Conservation (phyloP, 352 stramenopile species). For the Pythium pyrilobum region DNA sequence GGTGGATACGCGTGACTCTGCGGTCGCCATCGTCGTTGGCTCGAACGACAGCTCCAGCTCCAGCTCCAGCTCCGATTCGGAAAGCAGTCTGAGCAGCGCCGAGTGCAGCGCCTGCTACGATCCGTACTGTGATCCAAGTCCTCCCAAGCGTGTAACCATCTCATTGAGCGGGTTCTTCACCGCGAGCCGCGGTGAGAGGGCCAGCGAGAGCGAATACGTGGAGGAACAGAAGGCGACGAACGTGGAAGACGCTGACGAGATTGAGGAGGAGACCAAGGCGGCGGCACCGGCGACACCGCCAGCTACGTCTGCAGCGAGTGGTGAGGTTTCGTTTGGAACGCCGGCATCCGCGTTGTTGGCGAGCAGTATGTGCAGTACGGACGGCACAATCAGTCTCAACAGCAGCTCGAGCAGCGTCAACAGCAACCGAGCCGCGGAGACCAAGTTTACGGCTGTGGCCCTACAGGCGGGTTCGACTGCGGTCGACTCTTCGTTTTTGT, state of each 20-base stretch:
- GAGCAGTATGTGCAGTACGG: not conserved
- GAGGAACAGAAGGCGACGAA: not conserved
- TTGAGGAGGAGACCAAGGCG: not conserved
- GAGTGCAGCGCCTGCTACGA: not conserved
- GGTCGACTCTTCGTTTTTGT: no score
- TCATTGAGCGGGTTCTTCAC: no score
- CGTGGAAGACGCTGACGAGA: not conserved
- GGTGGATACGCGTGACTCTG: not conserved
- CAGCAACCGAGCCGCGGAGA: not conserved
- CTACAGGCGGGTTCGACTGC: no score
- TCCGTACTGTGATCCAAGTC: constrained; percentile 2
- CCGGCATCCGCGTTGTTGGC: not conserved
- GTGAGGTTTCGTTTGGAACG: no score
- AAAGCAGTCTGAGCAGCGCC: not conserved
- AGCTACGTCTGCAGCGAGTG: no score
- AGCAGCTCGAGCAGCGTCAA: not conserved
- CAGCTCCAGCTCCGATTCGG: constrained; percentile 3
- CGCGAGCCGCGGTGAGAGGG: not conserved
- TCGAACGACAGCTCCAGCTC: not conserved
- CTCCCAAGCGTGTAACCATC: not conserved
- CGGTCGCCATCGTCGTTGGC: not conserved
- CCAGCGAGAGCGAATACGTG: not conserved
- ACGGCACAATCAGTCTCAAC: not conserved
- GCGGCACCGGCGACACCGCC: not conserved
- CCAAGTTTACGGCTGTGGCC: no score